These are phyloP conservation scores for Globisporangium paddicum DNA, from an alignment of 352 stramenopile genomes.

Conservation along the genomic window DNA sequence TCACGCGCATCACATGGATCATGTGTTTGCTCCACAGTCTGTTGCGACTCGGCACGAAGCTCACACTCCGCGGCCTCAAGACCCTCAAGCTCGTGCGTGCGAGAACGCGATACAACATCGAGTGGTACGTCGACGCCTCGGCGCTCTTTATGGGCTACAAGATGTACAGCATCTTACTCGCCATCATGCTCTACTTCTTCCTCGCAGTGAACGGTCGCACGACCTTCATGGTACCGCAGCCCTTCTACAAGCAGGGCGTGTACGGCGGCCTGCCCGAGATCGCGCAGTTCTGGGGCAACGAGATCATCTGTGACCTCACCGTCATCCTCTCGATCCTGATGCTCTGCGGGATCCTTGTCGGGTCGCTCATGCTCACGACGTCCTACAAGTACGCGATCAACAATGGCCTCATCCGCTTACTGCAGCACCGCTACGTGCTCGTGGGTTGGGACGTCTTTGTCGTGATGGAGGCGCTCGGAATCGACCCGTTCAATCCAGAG, in stretches of 20 bases:
- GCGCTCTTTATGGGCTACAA: conserved; percentile 57
- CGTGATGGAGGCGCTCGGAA: conserved; percentile 14
- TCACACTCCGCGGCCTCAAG: conserved; percentile 25
- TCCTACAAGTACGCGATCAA: conserved; percentile 32
- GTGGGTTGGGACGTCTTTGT: conserved; percentile 23
- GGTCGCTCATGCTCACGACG: conserved; percentile 23
- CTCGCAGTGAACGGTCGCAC: conserved; percentile 24
- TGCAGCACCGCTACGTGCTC: conserved; percentile 28
- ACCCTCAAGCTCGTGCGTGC: conserved; percentile 26
- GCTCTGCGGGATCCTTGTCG: conserved; percentile 19
- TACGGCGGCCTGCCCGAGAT: conserved; percentile 34
- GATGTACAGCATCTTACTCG: conserved; percentile 48
- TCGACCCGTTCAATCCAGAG: conserved; percentile 20
- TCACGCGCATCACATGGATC: conserved; percentile 55
- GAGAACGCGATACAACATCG: conserved; percentile 24
- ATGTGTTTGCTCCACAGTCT: conserved; percentile 49
- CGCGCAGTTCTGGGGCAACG: conserved; percentile 39
- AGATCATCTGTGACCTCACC: conserved; percentile 51
- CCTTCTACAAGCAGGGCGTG: conserved; percentile 22
- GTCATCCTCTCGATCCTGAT: conserved; percentile 32
- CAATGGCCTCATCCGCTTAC: conserved; percentile 35
- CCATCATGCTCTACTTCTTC: conserved; percentile 33
- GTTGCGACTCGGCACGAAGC: conserved; percentile 24
- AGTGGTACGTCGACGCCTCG: conserved; percentile 45
- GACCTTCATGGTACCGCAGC: neutral